Percentiles rank a stretch among this genome's conserved stretches.
phyloP scores from a whole-genome alignment of 371 early-diverging fungal species.

The Apophysomyces sp. region DNA sequence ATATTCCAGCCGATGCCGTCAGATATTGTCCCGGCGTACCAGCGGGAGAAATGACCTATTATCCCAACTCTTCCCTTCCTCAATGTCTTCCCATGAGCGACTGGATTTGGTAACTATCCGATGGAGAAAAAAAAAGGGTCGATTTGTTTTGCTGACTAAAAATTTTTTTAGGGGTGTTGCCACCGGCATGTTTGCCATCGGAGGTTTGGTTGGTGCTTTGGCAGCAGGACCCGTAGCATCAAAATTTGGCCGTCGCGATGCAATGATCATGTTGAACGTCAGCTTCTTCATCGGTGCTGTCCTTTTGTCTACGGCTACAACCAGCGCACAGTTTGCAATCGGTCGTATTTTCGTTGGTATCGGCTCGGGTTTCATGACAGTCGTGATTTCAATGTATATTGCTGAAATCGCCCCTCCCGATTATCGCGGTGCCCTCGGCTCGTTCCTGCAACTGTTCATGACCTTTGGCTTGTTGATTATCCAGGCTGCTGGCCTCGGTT shows the following conservation, averaged over 20 bases:
- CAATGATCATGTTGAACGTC: conserved; percentile 53
- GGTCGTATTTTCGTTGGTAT: conserved; percentile 80
- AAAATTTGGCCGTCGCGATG: conserved; percentile 53
- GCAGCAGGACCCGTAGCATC: conserved; percentile 50
- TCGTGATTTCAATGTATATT: conserved; percentile 73
- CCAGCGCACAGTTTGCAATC: conserved; percentile 53
- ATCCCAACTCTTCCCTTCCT: conserved; percentile 13
- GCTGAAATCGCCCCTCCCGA: conserved; percentile 67
- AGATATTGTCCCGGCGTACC: conserved; percentile 14
- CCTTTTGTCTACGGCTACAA: conserved; percentile 47
- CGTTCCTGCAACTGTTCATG: conserved; percentile 71
- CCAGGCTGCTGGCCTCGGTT: conserved; percentile 47
- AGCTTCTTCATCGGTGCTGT: conserved; percentile 60
- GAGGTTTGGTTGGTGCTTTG: conserved; percentile 68
- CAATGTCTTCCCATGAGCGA: conserved; percentile 20
- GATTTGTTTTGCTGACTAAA: not conserved
- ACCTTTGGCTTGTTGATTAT: conserved; percentile 65
- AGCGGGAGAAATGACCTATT: conserved; percentile 5
- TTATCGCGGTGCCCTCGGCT: conserved; percentile 55
- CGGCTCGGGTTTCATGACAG: conserved; percentile 71
- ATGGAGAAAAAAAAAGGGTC: not conserved
- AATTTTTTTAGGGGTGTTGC: conserved; percentile 38
- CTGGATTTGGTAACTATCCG: conserved; percentile 23
- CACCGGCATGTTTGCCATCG: conserved; percentile 53
- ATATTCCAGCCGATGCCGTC: conserved; percentile 18